phyloP scores from a whole-genome alignment of 148 eudicot genomes.

The Chenopodium quinoa region DNA sequence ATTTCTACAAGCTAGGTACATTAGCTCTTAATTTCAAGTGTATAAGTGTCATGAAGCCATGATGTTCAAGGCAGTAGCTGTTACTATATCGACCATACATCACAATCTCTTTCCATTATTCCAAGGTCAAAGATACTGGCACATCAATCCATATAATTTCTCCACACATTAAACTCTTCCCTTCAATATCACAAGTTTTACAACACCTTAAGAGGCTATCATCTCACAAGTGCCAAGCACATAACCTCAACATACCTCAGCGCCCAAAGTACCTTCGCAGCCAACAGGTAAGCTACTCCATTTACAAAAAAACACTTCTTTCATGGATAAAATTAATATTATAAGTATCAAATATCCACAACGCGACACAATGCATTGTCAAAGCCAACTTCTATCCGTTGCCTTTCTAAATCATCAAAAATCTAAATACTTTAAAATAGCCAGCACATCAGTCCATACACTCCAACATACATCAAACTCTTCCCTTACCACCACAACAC shows the following conservation, averaged over 20 bases:
- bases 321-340: not conserved
- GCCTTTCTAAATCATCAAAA: not conserved
- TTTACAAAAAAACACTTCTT: not conserved
- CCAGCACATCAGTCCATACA: not conserved
- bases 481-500: not conserved
- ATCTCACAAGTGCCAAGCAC: not conserved
- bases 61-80: not conserved
- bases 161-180: not conserved
- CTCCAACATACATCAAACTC: not conserved
- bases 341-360: not conserved
- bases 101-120: not conserved
- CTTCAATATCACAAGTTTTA: not conserved
- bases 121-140: not conserved
- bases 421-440: not conserved
- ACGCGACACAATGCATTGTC: not conserved
- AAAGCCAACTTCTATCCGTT: not conserved
- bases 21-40: not conserved
- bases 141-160: not conserved
- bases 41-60: not conserved
- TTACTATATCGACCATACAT: not conserved
- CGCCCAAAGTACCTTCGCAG: not conserved
- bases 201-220: not conserved
- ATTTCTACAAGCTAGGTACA: not conserved
- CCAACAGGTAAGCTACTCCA: not conserved
- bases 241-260: not conserved